Evolutionary conservation across 768 basidiomycete genomes (phyloP).

Genomic region (Mrakia hoshinonis): DNA sequence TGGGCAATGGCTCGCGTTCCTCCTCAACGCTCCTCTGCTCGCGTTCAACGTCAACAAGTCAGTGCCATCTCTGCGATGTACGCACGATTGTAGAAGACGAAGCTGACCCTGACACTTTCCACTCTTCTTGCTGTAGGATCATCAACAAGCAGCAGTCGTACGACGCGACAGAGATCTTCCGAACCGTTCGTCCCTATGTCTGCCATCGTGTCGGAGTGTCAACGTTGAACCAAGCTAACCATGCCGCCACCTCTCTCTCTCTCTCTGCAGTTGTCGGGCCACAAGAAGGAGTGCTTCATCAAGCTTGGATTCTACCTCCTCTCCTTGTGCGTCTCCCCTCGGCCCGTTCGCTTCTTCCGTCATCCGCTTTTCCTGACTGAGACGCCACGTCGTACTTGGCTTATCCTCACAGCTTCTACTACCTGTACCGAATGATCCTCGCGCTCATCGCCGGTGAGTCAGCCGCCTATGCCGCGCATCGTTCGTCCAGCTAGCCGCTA

Average conservation of each 20-base stretch:
- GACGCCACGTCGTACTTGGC: too few relatives aligned
- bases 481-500: not conserved
- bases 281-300: constrained; percentile 94
- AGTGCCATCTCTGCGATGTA: constrained; percentile 42
- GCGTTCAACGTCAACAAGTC: constrained; percentile 91
- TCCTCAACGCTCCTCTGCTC: constrained; percentile 79
- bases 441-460: constrained; percentile 38
- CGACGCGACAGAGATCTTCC: constrained; percentile 98
- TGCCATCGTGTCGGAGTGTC: not conserved
- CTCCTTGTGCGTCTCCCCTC: constrained; percentile 51
- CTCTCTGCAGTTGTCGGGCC: constrained; percentile 47
- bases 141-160: constrained; percentile 93
- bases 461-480: not conserved
- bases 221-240: not conserved
- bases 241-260: not conserved
- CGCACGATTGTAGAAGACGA: too few relatives aligned
- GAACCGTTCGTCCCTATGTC: constrained; percentile 51
- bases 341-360: constrained; percentile 53
- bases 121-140: constrained; percentile 51
- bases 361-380: too few relatives aligned
- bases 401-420: constrained; percentile 36
- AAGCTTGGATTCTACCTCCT: constrained; percentile 59
- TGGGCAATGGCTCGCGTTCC: constrained; percentile 89
- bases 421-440: constrained; percentile 36
- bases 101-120: too few relatives aligned